Evolutionary conservation across 169 alveolate species (phyloP).

Genomic region (Eimeria acervulina): DNA sequence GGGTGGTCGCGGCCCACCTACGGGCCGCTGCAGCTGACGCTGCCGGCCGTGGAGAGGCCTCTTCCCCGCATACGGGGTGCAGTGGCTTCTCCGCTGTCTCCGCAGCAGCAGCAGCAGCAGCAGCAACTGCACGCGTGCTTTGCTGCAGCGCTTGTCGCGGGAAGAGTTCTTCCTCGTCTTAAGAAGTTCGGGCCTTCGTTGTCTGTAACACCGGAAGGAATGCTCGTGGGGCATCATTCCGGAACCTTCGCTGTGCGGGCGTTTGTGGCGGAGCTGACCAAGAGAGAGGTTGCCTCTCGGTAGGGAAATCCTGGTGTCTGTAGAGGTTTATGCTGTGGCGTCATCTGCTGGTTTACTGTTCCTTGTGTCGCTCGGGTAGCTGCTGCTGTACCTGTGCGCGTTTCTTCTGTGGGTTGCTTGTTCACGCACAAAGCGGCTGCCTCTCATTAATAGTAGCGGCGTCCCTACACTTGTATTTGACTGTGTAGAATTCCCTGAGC

Average conservation of each 20-base stretch:
- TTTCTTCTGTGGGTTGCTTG: neutral
- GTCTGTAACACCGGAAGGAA: constrained; percentile 47
- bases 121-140: constrained; percentile 38
- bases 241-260: constrained; percentile 73
- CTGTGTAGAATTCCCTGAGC: neutral
- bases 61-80: constrained; percentile 32
- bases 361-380: too few relatives aligned
- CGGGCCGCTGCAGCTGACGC: constrained; percentile 65
- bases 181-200: constrained; percentile 33
- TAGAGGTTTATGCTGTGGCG: neutral
- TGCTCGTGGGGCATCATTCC: constrained; percentile 60
- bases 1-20: constrained; percentile 71
- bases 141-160: constrained; percentile 73
- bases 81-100: neutral
- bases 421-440: neutral
- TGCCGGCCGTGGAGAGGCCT: constrained; percentile 77
- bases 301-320: neutral
- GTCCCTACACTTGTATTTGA: neutral
- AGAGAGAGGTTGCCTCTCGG: constrained; percentile 62
- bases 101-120: constrained; percentile 68
- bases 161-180: constrained; percentile 26
- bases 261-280: constrained; percentile 52
- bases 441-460: neutral
- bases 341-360: neutral
- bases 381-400: neutral